phyloP scores from a whole-genome alignment of 148 eudicot genomes.

The Limonium bicolor region DNA sequence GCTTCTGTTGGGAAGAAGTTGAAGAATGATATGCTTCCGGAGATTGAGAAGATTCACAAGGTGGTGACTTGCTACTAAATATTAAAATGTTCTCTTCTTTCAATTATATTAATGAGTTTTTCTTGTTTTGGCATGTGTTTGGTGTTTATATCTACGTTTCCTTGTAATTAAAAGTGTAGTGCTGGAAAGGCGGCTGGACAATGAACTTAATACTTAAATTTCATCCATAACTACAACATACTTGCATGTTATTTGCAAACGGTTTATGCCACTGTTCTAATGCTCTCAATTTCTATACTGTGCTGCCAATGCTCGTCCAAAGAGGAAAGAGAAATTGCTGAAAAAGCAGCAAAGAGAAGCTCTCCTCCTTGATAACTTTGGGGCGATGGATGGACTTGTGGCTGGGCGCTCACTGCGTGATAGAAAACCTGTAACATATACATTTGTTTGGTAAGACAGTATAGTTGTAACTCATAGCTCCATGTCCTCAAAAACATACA shows the following conservation, averaged over 20 bases:
- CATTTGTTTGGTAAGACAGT: constrained; percentile 93
- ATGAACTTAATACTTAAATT: not conserved
- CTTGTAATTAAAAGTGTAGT: too few relatives aligned
- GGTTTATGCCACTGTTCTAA: not conserved
- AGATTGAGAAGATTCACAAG: constrained; percentile 90
- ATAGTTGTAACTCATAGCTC: too few relatives aligned
- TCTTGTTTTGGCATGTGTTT: not conserved
- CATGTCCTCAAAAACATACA: too few relatives aligned
- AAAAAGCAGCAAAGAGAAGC: constrained; percentile 93
- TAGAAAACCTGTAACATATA: constrained; percentile 88
- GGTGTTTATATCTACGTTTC: too few relatives aligned
- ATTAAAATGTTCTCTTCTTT: not conserved
- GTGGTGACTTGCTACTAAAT: constrained; percentile 13
- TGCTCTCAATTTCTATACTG: too few relatives aligned
- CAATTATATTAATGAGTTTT: not conserved
- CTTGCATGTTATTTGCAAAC: not conserved
- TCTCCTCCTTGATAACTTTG: constrained; percentile 67
- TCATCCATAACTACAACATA: not conserved
- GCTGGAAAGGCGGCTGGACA: too few relatives aligned
- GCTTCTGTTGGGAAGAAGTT: constrained; percentile 83
- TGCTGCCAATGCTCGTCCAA: too few relatives aligned
- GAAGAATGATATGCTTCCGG: constrained; percentile 81
- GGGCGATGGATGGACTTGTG: constrained; percentile 55
- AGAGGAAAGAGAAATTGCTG: constrained; percentile 80
- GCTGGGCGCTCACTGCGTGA: constrained; percentile 91